Evolutionary conservation across 2,329 filamentous ascomycete genomes (phyloP).

Genomic region (Alternaria longipes): DNA sequence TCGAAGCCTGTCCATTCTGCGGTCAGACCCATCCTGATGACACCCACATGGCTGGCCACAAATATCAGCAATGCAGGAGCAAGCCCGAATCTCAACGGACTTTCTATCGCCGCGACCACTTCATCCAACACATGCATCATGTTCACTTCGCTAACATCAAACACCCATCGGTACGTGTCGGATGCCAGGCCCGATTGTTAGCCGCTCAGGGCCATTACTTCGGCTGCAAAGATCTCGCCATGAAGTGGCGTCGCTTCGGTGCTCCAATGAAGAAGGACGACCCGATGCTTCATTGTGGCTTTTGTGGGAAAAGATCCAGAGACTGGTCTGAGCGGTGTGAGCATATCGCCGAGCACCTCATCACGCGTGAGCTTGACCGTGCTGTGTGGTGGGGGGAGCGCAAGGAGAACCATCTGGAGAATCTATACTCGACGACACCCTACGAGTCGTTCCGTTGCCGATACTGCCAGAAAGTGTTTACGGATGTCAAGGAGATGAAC

Average conservation of each 20-base stretch:
- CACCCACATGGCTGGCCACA: conserved; percentile 46
- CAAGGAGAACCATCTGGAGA: conserved; percentile 45
- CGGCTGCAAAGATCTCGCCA: conserved; percentile 48
- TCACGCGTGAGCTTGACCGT: conserved; percentile 39
- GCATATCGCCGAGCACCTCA: conserved; percentile 46
- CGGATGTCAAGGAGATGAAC: conserved; percentile 41
- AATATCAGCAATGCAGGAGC: conserved; percentile 46
- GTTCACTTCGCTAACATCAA: conserved; percentile 48
- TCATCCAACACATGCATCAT: conserved; percentile 48
- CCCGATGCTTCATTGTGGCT: conserved; percentile 49
- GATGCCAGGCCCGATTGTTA: conserved; percentile 44
- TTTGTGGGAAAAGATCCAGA: conserved; percentile 45
- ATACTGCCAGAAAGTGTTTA: conserved; percentile 47
- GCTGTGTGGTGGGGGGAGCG: conserved; percentile 47
- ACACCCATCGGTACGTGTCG: conserved; percentile 45
- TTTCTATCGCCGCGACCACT: conserved; percentile 49
- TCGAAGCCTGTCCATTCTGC: conserved; percentile 46
- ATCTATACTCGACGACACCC: conserved; percentile 38
- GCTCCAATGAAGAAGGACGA: conserved; percentile 48
- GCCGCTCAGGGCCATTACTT: conserved; percentile 43
- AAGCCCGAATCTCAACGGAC: conserved; percentile 49
- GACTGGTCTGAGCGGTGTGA: conserved; percentile 46
- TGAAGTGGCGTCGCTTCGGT: conserved; percentile 48
- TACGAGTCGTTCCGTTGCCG: conserved; percentile 47
- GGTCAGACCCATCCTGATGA: conserved; percentile 45